phyloP scores from a whole-genome alignment of 179 eudicot species.

The Beta macrorhiza region DNA sequence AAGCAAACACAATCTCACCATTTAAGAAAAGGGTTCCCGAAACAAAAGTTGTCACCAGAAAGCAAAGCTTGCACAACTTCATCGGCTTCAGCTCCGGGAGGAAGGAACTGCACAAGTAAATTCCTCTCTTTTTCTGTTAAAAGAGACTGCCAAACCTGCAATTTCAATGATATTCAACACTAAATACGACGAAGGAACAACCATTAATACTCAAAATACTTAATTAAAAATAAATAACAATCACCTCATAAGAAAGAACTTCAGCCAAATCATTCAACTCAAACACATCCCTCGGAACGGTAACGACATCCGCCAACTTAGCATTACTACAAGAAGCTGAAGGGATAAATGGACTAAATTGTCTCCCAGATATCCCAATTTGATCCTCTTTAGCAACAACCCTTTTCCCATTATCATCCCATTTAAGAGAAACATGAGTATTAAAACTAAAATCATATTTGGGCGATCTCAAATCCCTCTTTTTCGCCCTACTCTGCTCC shows the following conservation, averaged over 20 bases:
- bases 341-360: constrained; percentile 47
- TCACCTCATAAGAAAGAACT: constrained; percentile 80
- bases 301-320: constrained; percentile 62
- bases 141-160: constrained; percentile 76
- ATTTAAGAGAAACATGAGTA: constrained; percentile 63
- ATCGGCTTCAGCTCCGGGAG: constrained; percentile 50
- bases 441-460: constrained; percentile 44
- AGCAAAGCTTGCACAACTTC: constrained; percentile 59
- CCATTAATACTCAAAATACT: not conserved
- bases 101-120: constrained; percentile 69
- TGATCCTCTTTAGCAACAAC: constrained; percentile 83
- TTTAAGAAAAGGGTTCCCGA: constrained; percentile 69
- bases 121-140: constrained; percentile 64
- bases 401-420: constrained; percentile 70
- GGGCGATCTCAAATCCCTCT: constrained; percentile 45
- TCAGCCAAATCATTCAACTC: constrained; percentile 55
- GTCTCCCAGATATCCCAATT: constrained; percentile 61
- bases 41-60: constrained; percentile 61
- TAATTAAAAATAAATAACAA: constrained; percentile 27
- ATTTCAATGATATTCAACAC: constrained; percentile 12
- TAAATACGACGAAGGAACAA: not conserved
- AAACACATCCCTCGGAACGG: constrained; percentile 67
- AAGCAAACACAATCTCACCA: constrained; percentile 53
- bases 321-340: constrained; percentile 36
- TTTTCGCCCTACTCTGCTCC: constrained; percentile 50